phyloP scores from a whole-genome alignment of 2,329 filamentous ascomycete species.

The Beauveria scarabaeidicola region DNA sequence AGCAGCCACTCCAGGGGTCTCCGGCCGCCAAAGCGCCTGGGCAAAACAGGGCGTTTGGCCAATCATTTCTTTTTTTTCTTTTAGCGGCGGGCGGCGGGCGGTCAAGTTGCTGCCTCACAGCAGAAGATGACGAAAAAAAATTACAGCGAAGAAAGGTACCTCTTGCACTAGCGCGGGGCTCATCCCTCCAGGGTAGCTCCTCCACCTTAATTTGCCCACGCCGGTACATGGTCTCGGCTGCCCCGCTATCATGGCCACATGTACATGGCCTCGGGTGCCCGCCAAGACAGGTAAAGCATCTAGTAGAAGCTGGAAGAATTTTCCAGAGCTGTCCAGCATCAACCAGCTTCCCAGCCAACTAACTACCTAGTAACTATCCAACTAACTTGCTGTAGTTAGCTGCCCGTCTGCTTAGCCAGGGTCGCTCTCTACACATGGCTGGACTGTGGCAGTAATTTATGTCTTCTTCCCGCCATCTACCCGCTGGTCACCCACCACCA shows the following conservation, averaged over 20 bases:
- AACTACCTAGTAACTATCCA: too few relatives aligned
- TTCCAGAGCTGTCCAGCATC: slow-evolving; percentile 16
- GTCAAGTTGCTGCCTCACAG: background rate
- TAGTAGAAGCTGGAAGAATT: slow-evolving; percentile 20
- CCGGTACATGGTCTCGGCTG: slow-evolving; percentile 2
- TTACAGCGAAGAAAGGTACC: background rate
- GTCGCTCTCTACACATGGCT: too few relatives aligned
- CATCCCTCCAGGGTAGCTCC: background rate
- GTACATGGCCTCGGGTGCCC: slow-evolving; percentile 13
- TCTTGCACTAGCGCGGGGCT: background rate
- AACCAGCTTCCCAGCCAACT: background rate
- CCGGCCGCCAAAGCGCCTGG: background rate
- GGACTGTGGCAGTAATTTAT: too few relatives aligned
- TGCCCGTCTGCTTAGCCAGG: too few relatives aligned
- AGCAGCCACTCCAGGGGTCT: background rate
- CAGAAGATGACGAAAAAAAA: background rate
- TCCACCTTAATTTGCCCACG: background rate
- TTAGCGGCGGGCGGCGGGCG: background rate
- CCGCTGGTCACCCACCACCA: too few relatives aligned
- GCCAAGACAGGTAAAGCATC: slow-evolving; percentile 9
- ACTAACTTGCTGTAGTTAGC: too few relatives aligned
- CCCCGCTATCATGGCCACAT: slow-evolving; percentile 3
- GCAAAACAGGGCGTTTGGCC: background rate
- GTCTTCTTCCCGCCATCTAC: too few relatives aligned
- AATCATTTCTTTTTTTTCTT: background rate